Evolutionary conservation across 1,139 yeast genomes (phyloP).

Genomic region (Taphrina betulina): DNA sequence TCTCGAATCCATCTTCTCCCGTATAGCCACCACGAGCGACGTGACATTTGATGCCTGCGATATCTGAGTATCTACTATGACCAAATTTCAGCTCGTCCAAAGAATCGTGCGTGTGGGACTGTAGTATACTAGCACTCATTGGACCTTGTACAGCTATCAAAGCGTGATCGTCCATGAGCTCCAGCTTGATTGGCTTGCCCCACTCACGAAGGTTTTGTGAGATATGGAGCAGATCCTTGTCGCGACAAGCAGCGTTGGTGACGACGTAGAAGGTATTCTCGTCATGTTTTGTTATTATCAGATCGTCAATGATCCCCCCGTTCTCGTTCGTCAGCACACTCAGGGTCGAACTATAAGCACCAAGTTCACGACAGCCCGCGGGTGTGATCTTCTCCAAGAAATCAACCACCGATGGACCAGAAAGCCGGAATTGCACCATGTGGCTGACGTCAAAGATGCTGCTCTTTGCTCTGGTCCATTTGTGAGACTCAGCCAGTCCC

Average conservation of each 20-base stretch:
- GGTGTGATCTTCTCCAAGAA: constrained; percentile 82
- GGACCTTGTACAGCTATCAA: constrained; percentile 84
- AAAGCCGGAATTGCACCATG: constrained; percentile 57
- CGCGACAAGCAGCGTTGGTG: constrained; percentile 96
- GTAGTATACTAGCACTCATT: constrained; percentile 62
- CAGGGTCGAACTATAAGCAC: constrained; percentile 64
- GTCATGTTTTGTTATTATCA: constrained; percentile 80
- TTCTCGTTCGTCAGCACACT: constrained; percentile 71
- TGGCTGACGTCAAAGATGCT: constrained; percentile 96
- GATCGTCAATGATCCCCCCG: constrained; percentile 85
- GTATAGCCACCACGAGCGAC: constrained; percentile 94
- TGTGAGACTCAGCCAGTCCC: constrained; percentile 86
- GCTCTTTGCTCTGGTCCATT: constrained; percentile 84
- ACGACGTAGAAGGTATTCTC: constrained; percentile 82
- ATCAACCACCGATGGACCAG: constrained; percentile 66
- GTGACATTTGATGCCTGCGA: constrained; percentile 47
- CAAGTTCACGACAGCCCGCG: constrained; percentile 63
- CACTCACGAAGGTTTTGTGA: constrained; percentile 51
- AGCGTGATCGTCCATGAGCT: constrained; percentile 64
- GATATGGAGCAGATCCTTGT: constrained; percentile 69
- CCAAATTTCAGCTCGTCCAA: constrained; percentile 72
- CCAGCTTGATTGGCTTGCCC: constrained; percentile 51
- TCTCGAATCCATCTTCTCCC: constrained; percentile 96
- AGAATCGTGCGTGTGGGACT: constrained; percentile 61
- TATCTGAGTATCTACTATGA: constrained; percentile 56